These are phyloP conservation scores for Kingdonia uniflora DNA, from an alignment of 164 flowering plant species.

Conservation along the genomic window DNA sequence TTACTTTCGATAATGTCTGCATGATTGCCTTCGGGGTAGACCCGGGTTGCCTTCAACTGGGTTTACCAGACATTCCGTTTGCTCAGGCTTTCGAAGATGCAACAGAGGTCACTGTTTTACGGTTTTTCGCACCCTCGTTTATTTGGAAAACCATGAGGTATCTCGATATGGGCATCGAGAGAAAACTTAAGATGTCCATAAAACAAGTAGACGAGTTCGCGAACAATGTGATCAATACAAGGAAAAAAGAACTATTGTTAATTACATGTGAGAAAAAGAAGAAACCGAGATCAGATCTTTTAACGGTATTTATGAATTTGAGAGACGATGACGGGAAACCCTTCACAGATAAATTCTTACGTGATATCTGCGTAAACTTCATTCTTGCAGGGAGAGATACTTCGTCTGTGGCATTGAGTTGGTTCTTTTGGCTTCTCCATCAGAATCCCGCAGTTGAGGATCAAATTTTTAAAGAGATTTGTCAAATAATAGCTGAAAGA, in stretches of 20 bases:
- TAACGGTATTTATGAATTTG: constrained; percentile 65
- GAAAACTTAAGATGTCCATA: constrained; percentile 42
- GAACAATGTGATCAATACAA: constrained; percentile 41
- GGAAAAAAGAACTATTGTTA: constrained; percentile 56
- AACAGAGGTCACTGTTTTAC: constrained; percentile 53
- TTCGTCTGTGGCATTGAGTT: constrained; percentile 81
- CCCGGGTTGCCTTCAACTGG: constrained; percentile 65
- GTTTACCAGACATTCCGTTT: constrained; percentile 69
- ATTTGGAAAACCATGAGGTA: constrained; percentile 68
- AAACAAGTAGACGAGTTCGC: constrained; percentile 65
- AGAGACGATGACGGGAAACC: constrained; percentile 55
- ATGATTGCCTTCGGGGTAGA: constrained; percentile 94
- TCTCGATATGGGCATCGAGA: constrained; percentile 48
- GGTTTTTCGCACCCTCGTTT: constrained; percentile 64
- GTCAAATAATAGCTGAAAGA: constrained; percentile 29
- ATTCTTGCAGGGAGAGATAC: constrained; percentile 94
- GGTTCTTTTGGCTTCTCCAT: constrained; percentile 87
- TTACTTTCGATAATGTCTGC: constrained; percentile 92
- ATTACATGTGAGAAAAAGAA: constrained; percentile 1
- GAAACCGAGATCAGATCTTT: constrained; percentile 41
- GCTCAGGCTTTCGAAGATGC: constrained; percentile 84
- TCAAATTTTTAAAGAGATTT: constrained; percentile 44
- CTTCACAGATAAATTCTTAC: constrained; percentile 58
- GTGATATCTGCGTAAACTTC: constrained; percentile 85
- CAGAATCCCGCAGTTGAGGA: constrained; percentile 57